Evolutionary conservation across 2,329 filamentous ascomycete genomes (phyloP), one percentile per base, ranked within the genome.

Genomic region (Thielaviopsis punctulata): DNA sequence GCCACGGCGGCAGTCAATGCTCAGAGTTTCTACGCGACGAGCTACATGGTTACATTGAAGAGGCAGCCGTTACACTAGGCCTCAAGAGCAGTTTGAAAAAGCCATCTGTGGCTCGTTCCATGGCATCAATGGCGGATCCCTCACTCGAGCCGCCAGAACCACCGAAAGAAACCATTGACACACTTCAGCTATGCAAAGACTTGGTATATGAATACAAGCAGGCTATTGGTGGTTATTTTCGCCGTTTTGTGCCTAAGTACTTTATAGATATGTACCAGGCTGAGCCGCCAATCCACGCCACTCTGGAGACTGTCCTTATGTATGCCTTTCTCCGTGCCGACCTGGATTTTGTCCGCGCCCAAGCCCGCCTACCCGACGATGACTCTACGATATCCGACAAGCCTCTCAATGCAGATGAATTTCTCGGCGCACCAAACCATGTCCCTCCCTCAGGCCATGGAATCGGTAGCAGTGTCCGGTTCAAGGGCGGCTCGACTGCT

Each of bases 251-350:
- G 58, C 90, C 92, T 0, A 75, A 85, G 47, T 76, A 85, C 65
- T 95, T 95, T 59, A 57, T 72, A 13, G 56, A 63, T 12, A 56
- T 57, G 4, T 51, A 56, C n/a, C 52, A 49, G 30, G 41, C 27
- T 12, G 52, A 55, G 27, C 48, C 45, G 12, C 51, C 54, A 23
- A 30, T 51, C 21, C 24, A 19, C 12, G 47, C 59, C 3, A 59
- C 60, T 23, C 62, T 65, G 27, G 60, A 62, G 13, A 64, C 73
- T 13, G 72, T 81, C 33, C 72, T 98, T 51, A 84, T 84, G 55
- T 96, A 96, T 66, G 87, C 90, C 21, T 98, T 98, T 61, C 73
- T 98, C 48, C 85, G 87, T 59, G 88, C 89, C 30, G 92, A 98
- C 64, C 78, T 95, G 49, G 90, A 96, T 66, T 98, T 98, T 61